phyloP scores from a whole-genome alignment of 331 rosid genomes.

The Malus hybrid region DNA sequence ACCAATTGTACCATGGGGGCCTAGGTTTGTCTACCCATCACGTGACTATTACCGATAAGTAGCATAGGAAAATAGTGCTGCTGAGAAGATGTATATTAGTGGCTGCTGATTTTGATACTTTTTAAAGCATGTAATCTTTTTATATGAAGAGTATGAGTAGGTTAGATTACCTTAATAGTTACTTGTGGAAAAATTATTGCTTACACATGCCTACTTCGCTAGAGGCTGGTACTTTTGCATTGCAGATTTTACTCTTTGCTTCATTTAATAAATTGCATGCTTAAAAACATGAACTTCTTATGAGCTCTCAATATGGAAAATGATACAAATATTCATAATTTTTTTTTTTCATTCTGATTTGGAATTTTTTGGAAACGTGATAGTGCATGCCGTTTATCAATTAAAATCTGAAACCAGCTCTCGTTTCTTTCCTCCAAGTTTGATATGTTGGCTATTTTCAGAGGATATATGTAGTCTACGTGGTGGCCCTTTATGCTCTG shows the following conservation, averaged over 20 bases:
- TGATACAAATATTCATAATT: not conserved
- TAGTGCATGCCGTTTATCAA: not conserved
- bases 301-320: not conserved
- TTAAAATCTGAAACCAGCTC: not conserved
- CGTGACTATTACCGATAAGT: not conserved
- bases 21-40: constrained; percentile 53
- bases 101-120: not conserved
- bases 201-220: not conserved
- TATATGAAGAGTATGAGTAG: not conserved
- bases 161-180: not conserved
- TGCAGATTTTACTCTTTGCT: not conserved
- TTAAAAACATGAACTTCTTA: not conserved
- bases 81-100: not conserved
- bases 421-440: not conserved
- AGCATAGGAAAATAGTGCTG: not conserved
- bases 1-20: constrained; percentile 97
- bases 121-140: not conserved
- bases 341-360: not conserved
- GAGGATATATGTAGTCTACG: not conserved
- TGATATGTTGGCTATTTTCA: not conserved
- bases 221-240: not conserved
- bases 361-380: not conserved
- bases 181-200: not conserved
- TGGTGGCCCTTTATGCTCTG: not conserved
- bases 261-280: not conserved